These are phyloP conservation scores for Flueggea neowawraea DNA, from an alignment of 441 rosid species.

Conservation along the genomic window DNA sequence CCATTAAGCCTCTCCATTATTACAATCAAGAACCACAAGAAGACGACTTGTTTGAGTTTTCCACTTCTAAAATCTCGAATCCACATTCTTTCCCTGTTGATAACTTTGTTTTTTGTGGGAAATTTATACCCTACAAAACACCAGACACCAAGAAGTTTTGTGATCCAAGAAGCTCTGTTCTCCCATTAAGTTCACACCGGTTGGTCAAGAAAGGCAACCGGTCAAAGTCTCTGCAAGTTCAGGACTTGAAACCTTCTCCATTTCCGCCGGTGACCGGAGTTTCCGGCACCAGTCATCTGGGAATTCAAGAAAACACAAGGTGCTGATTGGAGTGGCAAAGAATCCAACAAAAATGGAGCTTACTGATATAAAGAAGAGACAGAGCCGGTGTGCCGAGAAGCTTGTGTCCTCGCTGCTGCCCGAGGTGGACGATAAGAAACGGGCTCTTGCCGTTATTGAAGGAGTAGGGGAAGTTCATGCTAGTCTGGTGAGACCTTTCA, in stretches of 20 bases:
- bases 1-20: not conserved
- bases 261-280: not conserved
- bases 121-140: constrained; percentile 11
- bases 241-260: not conserved
- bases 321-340: constrained; percentile 10
- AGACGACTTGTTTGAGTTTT: constrained; percentile 25
- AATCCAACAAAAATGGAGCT: constrained; percentile 18
- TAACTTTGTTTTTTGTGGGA: constrained; percentile 25
- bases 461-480: not conserved
- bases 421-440: not conserved
- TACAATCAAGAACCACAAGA: not conserved
- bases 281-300: not conserved
- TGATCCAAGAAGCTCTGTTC: not conserved
- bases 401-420: constrained; percentile 8
- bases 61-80: constrained; percentile 5
- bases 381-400: constrained; percentile 1
- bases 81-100: not conserved
- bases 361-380: constrained; percentile 16
- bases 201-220: not conserved
- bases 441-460: not conserved
- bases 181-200: not conserved
- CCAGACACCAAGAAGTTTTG: not conserved
- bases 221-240: not conserved
- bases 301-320: constrained; percentile 3
- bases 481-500: not conserved